phyloP scores from a whole-genome alignment of 192 early-diverging fungal species.

The Coemansia sp. region DNA sequence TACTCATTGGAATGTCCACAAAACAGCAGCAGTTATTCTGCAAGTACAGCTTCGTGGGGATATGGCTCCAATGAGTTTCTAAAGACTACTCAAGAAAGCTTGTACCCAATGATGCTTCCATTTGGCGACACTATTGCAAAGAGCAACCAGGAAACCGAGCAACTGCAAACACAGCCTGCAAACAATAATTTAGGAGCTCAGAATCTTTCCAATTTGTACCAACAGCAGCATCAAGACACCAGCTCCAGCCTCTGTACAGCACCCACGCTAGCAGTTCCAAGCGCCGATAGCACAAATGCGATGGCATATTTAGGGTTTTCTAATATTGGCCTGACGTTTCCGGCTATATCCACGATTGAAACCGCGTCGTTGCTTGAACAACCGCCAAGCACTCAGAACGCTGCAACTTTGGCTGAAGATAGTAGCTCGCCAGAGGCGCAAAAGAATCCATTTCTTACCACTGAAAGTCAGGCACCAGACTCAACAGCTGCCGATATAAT shows the following conservation, averaged over 20 bases:
- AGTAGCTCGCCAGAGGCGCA: not conserved
- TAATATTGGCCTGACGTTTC: not conserved
- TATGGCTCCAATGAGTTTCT: constrained; percentile 8
- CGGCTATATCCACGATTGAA: not conserved
- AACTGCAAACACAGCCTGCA: not conserved
- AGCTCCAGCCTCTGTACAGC: too few species aligned
- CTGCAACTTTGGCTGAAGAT: not conserved
- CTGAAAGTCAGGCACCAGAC: not conserved
- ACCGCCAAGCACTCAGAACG: not conserved
- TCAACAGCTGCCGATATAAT: not conserved
- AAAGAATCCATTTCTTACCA: not conserved
- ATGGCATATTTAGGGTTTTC: not conserved
- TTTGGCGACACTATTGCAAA: constrained; percentile 3
- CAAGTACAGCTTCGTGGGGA: constrained; percentile 19
- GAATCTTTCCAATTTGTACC: not conserved
- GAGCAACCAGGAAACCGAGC: constrained; percentile 8
- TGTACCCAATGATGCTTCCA: constrained; percentile 45
- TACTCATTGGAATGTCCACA: constrained; percentile 33
- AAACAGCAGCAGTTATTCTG: not conserved
- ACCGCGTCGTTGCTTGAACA: constrained; percentile 1
- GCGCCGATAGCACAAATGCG: not conserved
- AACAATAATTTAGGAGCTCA: not conserved
- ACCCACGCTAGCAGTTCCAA: not conserved
- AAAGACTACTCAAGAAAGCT: constrained; percentile 12
- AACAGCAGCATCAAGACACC: not conserved